Evolutionary conservation across 192 early-diverging fungal species (phyloP).

Genomic region (Coemansia sp.): DNA sequence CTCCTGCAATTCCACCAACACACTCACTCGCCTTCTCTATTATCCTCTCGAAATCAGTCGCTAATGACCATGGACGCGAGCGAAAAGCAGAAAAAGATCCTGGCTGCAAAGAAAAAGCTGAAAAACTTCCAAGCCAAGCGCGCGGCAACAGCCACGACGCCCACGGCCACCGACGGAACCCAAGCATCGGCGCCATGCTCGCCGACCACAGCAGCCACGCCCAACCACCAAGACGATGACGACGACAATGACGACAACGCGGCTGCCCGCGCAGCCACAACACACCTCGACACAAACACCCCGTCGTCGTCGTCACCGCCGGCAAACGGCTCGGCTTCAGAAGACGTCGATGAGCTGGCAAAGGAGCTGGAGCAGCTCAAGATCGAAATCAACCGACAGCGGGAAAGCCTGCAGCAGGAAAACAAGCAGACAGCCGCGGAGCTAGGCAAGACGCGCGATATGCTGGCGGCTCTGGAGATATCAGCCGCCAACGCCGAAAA

Average conservation of each 20-base stretch:
- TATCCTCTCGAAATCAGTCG: neutral
- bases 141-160: conserved; percentile 19
- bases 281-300: neutral
- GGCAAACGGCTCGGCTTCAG: neutral
- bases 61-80: conserved; percentile 17
- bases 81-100: conserved; percentile 49
- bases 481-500: conserved; percentile 9
- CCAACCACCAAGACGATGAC: neutral
- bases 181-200: neutral
- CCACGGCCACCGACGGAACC: conserved; percentile 4
- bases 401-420: conserved; percentile 36
- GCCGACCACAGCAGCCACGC: neutral
- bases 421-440: conserved; percentile 26
- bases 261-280: no score
- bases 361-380: conserved; percentile 40
- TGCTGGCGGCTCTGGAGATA: conserved; percentile 9
- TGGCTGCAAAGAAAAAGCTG: conserved; percentile 52
- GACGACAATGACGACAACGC: no score
- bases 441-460: conserved; percentile 12
- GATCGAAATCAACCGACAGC: conserved; percentile 40
- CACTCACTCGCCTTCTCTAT: no score
- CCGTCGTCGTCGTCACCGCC: no score
- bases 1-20: neutral
- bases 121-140: conserved; percentile 48
- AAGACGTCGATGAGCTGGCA: conserved; percentile 32